phyloP scores from a whole-genome alignment of 306 rosid species.

The Quillaja saponaria region DNA sequence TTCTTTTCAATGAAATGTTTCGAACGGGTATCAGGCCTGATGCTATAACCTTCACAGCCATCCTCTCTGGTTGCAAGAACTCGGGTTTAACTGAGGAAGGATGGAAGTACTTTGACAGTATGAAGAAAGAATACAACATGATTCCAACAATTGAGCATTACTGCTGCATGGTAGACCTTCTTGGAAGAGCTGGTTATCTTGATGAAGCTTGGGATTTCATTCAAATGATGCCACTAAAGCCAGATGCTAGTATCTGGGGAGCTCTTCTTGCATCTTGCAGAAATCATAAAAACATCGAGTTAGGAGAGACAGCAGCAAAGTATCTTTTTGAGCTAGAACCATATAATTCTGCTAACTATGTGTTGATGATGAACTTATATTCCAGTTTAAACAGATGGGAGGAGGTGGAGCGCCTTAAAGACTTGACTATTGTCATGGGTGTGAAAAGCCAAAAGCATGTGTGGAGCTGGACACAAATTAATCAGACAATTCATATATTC shows the following conservation, averaged over 20 bases:
- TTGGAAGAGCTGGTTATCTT: constrained; percentile 68
- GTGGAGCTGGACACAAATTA: constrained; percentile 72
- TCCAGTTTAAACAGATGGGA: constrained; percentile 57
- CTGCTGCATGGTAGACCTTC: constrained; percentile 79
- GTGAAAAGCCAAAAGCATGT: constrained; percentile 38
- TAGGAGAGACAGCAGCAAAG: constrained; percentile 60
- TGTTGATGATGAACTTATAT: constrained; percentile 66
- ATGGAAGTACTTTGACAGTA: constrained; percentile 68
- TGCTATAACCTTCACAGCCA: constrained; percentile 62
- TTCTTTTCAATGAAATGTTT: constrained; percentile 49
- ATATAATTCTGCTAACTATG: constrained; percentile 55
- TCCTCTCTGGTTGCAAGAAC: constrained; percentile 74
- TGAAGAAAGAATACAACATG: constrained; percentile 52
- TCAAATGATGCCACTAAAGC: constrained; percentile 50
- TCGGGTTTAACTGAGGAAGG: constrained; percentile 64
- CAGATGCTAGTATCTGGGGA: constrained; percentile 70
- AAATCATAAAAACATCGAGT: constrained; percentile 45
- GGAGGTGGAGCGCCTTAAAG: constrained; percentile 51
- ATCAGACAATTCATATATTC: constrained; percentile 50
- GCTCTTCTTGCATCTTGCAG: constrained; percentile 60
- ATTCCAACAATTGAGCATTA: constrained; percentile 67
- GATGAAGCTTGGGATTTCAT: constrained; percentile 75
- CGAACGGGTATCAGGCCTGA: constrained; percentile 48
- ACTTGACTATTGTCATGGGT: constrained; percentile 37
- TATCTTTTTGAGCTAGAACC: constrained; percentile 66